These are phyloP conservation scores for Diophrys appendiculata DNA, from an alignment of 73 alveolate species.

Conservation along the genomic window DNA sequence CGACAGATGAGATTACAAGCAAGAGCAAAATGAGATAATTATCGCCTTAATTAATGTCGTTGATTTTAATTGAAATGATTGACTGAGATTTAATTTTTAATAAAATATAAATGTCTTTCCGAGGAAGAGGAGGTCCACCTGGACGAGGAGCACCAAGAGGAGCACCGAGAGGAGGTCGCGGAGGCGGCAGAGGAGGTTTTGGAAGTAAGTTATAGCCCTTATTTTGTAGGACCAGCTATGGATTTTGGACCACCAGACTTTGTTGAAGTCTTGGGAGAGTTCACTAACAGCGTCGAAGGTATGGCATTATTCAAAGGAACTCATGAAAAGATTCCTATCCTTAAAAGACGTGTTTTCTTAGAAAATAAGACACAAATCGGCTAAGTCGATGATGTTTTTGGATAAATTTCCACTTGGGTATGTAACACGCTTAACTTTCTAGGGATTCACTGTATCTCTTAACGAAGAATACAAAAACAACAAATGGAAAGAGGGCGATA, in stretches of 20 bases:
- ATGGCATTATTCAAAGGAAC: slow-evolving; percentile 25
- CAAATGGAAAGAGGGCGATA: slow-evolving; percentile 46
- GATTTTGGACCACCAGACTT: slow-evolving; percentile 61
- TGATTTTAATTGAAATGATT: background rate
- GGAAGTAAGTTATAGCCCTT: background rate
- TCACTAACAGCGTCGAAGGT: slow-evolving; percentile 48
- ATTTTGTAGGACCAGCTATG: too few relatives aligned
- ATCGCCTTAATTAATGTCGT: background rate
- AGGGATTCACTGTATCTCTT: slow-evolving; percentile 40
- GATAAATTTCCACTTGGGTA: slow-evolving; percentile 15
- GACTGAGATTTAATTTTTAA: background rate
- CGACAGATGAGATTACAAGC: slow-evolving; percentile 72
- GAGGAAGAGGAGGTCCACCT: slow-evolving; percentile 1
- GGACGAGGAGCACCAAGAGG: slow-evolving; percentile 1
- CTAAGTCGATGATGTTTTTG: slow-evolving; percentile 46
- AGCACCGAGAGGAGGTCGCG: background rate
- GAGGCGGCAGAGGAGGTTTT: background rate
- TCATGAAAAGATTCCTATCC: slow-evolving; percentile 28
- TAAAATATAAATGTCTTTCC: background rate
- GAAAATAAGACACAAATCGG: slow-evolving; percentile 48
- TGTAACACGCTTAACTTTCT: background rate
- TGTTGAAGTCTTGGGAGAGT: slow-evolving; percentile 48
- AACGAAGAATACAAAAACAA: slow-evolving; percentile 45
- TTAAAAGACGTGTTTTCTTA: slow-evolving; percentile 40
- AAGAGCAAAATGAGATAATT: slow-evolving; percentile 49